These are phyloP conservation scores for Cylindrodendrum hubeiense DNA, from an alignment of 2,329 filamentous ascomycete species.

Conservation along the genomic window DNA sequence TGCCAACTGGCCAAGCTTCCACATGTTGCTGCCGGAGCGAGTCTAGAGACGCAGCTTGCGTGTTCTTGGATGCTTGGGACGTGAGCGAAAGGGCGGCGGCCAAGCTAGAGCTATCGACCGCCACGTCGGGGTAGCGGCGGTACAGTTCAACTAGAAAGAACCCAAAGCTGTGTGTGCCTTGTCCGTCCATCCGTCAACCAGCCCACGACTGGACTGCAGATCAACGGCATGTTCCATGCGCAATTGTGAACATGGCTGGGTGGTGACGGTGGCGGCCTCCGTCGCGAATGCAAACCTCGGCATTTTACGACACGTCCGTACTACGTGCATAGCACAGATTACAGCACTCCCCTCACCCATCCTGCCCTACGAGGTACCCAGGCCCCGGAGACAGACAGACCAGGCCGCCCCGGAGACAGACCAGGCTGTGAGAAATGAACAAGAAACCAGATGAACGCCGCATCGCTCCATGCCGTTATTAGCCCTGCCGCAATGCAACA, in stretches of 20 bases:
- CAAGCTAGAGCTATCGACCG: not conserved
- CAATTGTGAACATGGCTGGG: not conserved
- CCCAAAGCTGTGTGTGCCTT: not conserved
- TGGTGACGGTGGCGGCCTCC: not conserved
- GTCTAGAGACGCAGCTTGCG: not conserved
- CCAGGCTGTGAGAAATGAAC: not conserved
- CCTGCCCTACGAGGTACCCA: no score
- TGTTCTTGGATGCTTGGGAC: not conserved
- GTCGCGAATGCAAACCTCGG: not conserved
- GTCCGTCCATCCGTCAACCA: not conserved
- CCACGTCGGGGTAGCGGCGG: not conserved
- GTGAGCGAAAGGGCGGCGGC: not conserved
- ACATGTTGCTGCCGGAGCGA: not conserved
- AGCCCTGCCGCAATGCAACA: constrained; percentile 16
- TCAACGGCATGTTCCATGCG: not conserved
- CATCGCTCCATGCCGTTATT: constrained; percentile 16
- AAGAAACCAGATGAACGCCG: constrained; percentile 13
- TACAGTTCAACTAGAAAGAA: not conserved
- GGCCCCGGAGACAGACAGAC: no score
- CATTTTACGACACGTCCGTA: not conserved
- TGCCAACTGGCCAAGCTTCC: not conserved
- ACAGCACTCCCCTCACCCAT: no score
- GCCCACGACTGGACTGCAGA: not conserved
- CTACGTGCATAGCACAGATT: no score
- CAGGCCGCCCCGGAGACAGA: no score